Conservation (phyloP, 306 rosid genomes). For the Rosa persica region DNA sequence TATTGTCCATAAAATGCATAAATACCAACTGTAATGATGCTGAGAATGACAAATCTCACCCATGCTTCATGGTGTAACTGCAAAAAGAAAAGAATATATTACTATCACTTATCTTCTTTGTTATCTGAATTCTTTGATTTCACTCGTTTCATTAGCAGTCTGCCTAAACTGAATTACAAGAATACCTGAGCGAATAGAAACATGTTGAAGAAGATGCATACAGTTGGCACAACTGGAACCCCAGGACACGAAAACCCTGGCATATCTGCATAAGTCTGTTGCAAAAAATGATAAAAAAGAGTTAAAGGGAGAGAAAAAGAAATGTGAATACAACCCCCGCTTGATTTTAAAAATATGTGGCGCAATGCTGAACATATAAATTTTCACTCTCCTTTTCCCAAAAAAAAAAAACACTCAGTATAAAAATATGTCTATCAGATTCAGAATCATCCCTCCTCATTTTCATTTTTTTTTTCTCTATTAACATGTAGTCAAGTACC, state of each 20-base stretch:
- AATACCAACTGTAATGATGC: slow-evolving; percentile 51
- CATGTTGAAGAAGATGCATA: slow-evolving; percentile 92
- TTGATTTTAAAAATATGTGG: not conserved
- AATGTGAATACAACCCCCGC: not conserved
- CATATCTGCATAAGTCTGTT: slow-evolving; percentile 65
- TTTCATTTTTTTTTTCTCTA: not conserved
- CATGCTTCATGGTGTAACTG: slow-evolving; percentile 93
- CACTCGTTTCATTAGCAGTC: slow-evolving; percentile 2
- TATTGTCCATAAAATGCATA: slow-evolving; percentile 89
- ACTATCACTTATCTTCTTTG: slow-evolving; percentile 20
- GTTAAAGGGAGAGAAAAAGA: slow-evolving; percentile 23
- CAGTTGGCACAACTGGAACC: slow-evolving; percentile 70
- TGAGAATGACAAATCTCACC: slow-evolving; percentile 80
- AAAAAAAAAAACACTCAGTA: too few species aligned
- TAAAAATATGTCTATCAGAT: not conserved
- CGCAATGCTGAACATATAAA: not conserved
- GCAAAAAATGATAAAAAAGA: slow-evolving; percentile 15
- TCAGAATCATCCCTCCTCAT: not conserved
- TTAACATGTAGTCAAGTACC: slow-evolving; percentile 2
- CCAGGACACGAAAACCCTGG: slow-evolving; percentile 92
- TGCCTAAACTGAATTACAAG: slow-evolving; percentile 4
- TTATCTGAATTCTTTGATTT: slow-evolving; percentile 12
- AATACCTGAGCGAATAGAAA: slow-evolving; percentile 89
- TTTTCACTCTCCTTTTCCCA: not conserved
- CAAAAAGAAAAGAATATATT: slow-evolving; percentile 26